Evolutionary conservation across 495 filamentous ascomycete genomes (phyloP), one percentile per base, ranked within the genome.

Genomic region (Elasticomyces elasticus): DNA sequence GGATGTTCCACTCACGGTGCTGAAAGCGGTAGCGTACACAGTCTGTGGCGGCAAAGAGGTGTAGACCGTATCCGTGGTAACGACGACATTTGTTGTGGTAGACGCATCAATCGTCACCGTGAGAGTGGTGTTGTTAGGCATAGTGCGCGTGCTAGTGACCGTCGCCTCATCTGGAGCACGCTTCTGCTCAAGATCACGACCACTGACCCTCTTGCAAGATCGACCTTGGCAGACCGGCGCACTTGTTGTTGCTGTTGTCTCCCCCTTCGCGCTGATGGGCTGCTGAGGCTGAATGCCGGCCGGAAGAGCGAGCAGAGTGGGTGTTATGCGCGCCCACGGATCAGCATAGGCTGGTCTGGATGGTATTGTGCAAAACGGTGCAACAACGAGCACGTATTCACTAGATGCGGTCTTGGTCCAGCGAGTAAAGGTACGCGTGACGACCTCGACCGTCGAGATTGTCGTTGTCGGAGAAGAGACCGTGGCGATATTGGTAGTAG

Each of bases 121-220:
- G 27, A 9, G 13, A 19, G 31, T 56, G 20, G 20, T 41, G 31
- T 51, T 27, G 37, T 26, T 40, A 10, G 46, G 31, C 0, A 38
- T 22, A 30, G 31, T 41, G 2, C 46, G 28, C 1, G 46, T 49
- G 6, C 27, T 27, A 12, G 54, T 56, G 11, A 56, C 27, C 5
- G 40, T 43, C 2, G 45, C n/a, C 24, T 45, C 30, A 40, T 56
- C 54, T 1, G 46, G 20, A 26, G 20, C 48, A 24, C 53, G 53
- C 9, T 37, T 50, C 20, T 48, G 20, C 12, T 6, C 25, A 20
- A n/a, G n/a, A n/a, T n/a, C n/a, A n/a, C n/a, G n/a, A n/a, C n/a
- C n/a, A n/a, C n/a, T n/a, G n/a, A n/a, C n/a, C n/a, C 35, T 12
- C 35, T 5, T 5, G 35, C 35, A 40, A 40, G 15, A 40, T 40